Base-by-base conservation (phyloP, 1,139 yeast genomes). In the Geotrichum fermentans region DNA sequence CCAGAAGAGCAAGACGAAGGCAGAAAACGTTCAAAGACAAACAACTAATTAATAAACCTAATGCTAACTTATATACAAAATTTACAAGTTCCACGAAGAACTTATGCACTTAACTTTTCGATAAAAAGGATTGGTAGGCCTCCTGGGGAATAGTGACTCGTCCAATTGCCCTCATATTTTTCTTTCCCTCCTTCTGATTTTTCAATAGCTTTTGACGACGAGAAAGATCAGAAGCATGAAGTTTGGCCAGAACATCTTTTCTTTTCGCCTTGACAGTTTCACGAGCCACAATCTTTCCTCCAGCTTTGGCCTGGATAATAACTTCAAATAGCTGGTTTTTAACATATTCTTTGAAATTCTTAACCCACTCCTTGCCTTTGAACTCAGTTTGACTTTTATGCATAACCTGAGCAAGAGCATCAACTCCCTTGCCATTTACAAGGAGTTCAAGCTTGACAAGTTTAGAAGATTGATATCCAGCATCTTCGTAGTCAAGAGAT, bases 131-230 rank as follows among this genome's bases (percentile, higher is more conserved):
- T 47, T 68, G 71, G 50, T 67, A 70, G n/a, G 97, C 96, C 54
- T 89, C 95, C 53, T 84, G 85, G 53, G 87, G 82, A 48, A 90
- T 83, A 44, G 74, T 72, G 11, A 92, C 86, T 53, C 79, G 79
- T 16, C 97, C 97, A 14, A 82, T 74, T 10, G 86, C 74, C 69
- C 84, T 83, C 83, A 92, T 75, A 53, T 77, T 78, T 68, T 84
- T 87, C 69, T 92, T 92, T 40, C 98, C 98, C 62, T 87, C 96
- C 66, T 90, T 92, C 62, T 92, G 98, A 60, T 87, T 83, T 52
- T 78, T 88, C 51, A 92, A 72, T 57, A 92, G 75, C 68, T 92
- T 92, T 73, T 89, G 89, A 57, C 96, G 75, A 68, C 98, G 75
- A 0, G 95, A 79, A 32, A 90, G 78, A 71, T 92, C 98, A 16